These are phyloP conservation scores for Hygrophorus pudorinus DNA, from an alignment of 768 basidiomycete genomes.

Conservation along the genomic window DNA sequence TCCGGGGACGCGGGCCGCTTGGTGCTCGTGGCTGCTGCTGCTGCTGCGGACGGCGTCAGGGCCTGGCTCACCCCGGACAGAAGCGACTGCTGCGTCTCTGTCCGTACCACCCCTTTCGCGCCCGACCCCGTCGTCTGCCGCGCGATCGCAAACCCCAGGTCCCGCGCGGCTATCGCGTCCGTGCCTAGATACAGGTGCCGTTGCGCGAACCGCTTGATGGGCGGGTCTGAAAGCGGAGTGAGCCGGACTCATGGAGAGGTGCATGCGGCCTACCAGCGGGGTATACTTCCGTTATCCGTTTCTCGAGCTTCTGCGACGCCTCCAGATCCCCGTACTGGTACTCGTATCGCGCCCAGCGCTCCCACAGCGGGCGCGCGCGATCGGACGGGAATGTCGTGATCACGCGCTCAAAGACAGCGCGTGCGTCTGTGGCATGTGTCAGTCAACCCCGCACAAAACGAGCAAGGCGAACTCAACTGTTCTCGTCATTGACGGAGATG, in stretches of 20 bases:
- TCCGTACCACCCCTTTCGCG: conserved; percentile 15
- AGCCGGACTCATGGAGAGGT: conserved; percentile 1
- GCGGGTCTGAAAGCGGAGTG: conserved; percentile 47
- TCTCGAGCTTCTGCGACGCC: conserved; percentile 81
- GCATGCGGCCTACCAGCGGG: conserved; percentile 52
- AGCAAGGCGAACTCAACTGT: conserved; percentile 52
- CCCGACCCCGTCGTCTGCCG: conserved; percentile 20
- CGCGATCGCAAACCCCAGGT: conserved; percentile 70
- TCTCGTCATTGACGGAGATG: conserved; percentile 90
- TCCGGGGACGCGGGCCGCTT: conserved; percentile 32
- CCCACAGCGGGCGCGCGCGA: conserved; percentile 82
- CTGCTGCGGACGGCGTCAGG: conserved; percentile 4
- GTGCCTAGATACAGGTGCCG: conserved; percentile 73
- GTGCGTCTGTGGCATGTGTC: conserved; percentile 58
- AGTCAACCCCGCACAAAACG: too few relatives aligned
- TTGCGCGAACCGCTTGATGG: conserved; percentile 86
- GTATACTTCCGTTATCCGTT: conserved; percentile 80
- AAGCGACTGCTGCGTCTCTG: conserved; percentile 27
- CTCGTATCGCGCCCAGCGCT: conserved; percentile 92
- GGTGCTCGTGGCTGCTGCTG: too few relatives aligned
- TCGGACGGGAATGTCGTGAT: conserved; percentile 70
- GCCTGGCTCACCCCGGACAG: conserved; percentile 7
- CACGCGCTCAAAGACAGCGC: conserved; percentile 89
- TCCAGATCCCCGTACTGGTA: conserved; percentile 92
- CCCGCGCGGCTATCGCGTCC: conserved; percentile 82